A percentile compares a stretch with the other conserved stretches of the same genome.
phyloP scores from a whole-genome alignment of 306 rosid species.

The Pyrus bretschneideri region DNA sequence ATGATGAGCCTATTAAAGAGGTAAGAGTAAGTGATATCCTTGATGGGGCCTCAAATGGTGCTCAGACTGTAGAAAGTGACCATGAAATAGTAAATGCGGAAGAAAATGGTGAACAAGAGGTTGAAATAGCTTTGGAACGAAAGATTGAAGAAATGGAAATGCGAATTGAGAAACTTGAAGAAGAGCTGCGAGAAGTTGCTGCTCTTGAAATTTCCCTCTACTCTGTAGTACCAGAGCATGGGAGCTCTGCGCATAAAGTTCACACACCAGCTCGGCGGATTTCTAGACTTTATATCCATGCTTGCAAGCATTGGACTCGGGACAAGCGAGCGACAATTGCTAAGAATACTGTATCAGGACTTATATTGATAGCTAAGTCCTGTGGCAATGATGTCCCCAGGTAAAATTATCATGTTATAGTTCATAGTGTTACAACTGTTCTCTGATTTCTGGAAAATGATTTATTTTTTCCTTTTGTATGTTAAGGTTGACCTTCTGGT shows the following conservation, averaged over 20 bases:
- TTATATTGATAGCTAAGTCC: slow-evolving; percentile 81
- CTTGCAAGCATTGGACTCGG: slow-evolving; percentile 76
- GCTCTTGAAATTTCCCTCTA: slow-evolving; percentile 90
- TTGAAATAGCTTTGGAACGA: slow-evolving; percentile 27
- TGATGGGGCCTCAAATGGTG: slow-evolving; percentile 50
- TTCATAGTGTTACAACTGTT: background rate
- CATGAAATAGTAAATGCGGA: slow-evolving; percentile 30
- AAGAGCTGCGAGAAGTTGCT: slow-evolving; percentile 97
- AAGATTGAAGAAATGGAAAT: slow-evolving; percentile 72
- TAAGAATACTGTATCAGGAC: slow-evolving; percentile 75
- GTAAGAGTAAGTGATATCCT: slow-evolving; percentile 35
- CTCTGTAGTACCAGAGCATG: slow-evolving; percentile 91
- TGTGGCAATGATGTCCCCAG: slow-evolving; percentile 95
- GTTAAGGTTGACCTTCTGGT: slow-evolving; percentile 85
- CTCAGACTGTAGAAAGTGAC: slow-evolving; percentile 34
- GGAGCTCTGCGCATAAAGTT: slow-evolving; percentile 94
- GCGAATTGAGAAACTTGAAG: slow-evolving; percentile 79
- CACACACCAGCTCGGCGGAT: slow-evolving; percentile 98
- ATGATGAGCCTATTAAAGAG: slow-evolving; percentile 43
- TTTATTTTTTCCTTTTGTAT: slow-evolving; percentile 13
- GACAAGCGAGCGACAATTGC: slow-evolving; percentile 66
- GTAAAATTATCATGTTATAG: slow-evolving; percentile 26
- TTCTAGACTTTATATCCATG: slow-evolving; percentile 81
- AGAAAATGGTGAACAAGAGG: slow-evolving; percentile 42
- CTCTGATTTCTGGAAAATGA: slow-evolving; percentile 12